Conservation (phyloP, 140 eudicot genomes). For the Erigeron philadelphicus region DNA sequence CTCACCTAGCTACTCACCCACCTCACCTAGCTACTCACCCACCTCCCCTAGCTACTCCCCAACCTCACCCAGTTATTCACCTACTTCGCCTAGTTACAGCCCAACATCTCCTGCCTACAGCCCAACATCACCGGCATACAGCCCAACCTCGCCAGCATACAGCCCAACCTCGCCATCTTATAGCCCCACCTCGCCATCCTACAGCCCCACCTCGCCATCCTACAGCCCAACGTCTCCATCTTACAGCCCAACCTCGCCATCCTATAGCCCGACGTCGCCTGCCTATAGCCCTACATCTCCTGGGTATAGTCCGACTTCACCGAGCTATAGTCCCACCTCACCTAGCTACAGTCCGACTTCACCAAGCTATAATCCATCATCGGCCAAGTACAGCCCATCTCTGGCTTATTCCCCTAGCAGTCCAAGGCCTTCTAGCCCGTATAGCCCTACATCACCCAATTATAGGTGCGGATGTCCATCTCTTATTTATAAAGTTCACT, state of each 20-base stretch:
- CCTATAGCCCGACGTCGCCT: slow-evolving; percentile 86
- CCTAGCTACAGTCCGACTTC: slow-evolving; percentile 82
- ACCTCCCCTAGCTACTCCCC: slow-evolving; percentile 68
- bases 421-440: slow-evolving; percentile 63
- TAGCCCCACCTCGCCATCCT: slow-evolving; percentile 75
- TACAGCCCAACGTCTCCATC: slow-evolving; percentile 90
- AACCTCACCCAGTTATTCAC: slow-evolving; percentile 70
- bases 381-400: slow-evolving; percentile 66
- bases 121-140: slow-evolving; percentile 83
- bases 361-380: slow-evolving; percentile 54
- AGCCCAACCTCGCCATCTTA: slow-evolving; percentile 87
- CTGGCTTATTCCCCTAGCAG: slow-evolving; percentile 60
- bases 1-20: slow-evolving; percentile 75
- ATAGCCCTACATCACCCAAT: slow-evolving; percentile 91
- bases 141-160: slow-evolving; percentile 84
- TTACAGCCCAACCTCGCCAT: slow-evolving; percentile 81
- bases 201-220: slow-evolving; percentile 78
- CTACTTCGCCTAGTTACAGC: slow-evolving; percentile 79
- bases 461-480: slow-evolving; percentile 52
- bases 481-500: background rate
- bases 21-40: slow-evolving; percentile 65
- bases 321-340: slow-evolving; percentile 81
- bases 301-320: slow-evolving; percentile 72
- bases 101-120: slow-evolving; percentile 79
- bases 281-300: slow-evolving; percentile 83